Evolutionary conservation across 169 alveolate genomes (phyloP).

Genomic region (Cryptosporidium ubiquitum): DNA sequence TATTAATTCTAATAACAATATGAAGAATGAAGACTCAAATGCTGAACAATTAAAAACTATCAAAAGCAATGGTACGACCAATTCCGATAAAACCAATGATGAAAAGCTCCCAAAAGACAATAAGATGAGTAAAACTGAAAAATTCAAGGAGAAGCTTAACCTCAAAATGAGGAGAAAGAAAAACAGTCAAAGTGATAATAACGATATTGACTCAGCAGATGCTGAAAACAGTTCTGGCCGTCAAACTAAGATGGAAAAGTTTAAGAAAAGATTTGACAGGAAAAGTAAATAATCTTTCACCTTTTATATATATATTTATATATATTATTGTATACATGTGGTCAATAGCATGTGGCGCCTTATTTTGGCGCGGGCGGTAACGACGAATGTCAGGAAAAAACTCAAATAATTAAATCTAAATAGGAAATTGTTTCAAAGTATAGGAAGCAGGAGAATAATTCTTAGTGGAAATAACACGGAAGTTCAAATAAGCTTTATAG

Average conservation of each 20-base stretch:
- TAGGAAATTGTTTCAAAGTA: neutral
- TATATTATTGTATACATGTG: neutral
- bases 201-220: neutral
- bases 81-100: neutral
- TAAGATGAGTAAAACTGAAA: slow-evolving; percentile 45
- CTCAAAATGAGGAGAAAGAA: slow-evolving; percentile 12
- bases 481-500: neutral
- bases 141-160: slow-evolving; percentile 15
- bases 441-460: neutral
- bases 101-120: slow-evolving; percentile 22
- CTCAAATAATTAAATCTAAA: neutral
- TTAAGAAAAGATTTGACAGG: slow-evolving; percentile 1
- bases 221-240: neutral
- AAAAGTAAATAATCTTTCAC: neutral
- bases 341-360: neutral
- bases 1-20: neutral
- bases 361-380: neutral
- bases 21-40: neutral
- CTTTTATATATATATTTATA: neutral
- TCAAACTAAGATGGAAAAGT: slow-evolving; percentile 9
- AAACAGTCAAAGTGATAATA: neutral
- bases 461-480: neutral
- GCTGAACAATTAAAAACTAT: neutral
- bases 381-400: neutral
- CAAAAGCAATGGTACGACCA: neutral